These are phyloP conservation scores for Rhodotorula mucilaginosa DNA, from an alignment of 1,284 basidiomycete species.

Conservation along the genomic window DNA sequence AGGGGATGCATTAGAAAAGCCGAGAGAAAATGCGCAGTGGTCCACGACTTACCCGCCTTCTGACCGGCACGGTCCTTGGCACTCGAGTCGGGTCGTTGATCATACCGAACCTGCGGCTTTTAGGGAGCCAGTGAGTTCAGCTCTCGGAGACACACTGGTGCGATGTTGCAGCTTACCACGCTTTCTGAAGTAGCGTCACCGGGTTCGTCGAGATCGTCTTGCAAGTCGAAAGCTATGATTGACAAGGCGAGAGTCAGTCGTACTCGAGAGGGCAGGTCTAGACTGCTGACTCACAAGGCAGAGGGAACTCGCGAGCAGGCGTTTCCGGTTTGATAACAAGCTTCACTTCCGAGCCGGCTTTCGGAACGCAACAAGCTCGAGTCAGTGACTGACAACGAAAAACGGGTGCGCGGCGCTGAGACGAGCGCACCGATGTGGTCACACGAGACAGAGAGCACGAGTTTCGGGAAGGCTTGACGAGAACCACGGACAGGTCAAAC, in stretches of 20 bases:
- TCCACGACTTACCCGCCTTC: too few species aligned
- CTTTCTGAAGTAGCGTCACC: too few species aligned
- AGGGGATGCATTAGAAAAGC: too few species aligned
- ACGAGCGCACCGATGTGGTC: conserved; percentile 22
- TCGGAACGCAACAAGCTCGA: conserved; percentile 12
- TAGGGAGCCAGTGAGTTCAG: too few species aligned
- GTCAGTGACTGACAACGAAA: conserved; percentile 24
- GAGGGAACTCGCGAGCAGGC: conserved; percentile 14
- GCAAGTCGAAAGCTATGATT: conserved; percentile 1
- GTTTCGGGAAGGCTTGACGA: conserved; percentile 44
- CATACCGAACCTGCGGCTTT: too few species aligned
- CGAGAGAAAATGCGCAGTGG: too few species aligned
- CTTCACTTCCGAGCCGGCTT: conserved; percentile 32
- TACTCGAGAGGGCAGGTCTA: too few species aligned
- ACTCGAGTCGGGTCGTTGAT: too few species aligned
- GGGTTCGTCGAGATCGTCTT: conserved; percentile 1
- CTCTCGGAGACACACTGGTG: too few species aligned
- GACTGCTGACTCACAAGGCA: conserved; percentile 13
- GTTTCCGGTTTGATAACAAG: conserved; percentile 20
- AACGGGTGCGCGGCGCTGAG: conserved; percentile 26
- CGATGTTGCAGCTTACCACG: too few species aligned
- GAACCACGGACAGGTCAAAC: conserved; percentile 40
- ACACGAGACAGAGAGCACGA: conserved; percentile 38
- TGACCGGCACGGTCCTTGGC: too few species aligned
- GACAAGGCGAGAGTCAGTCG: too few species aligned